Evolutionary conservation across 179 eudicot species (phyloP), one percentile per base, ranked within the genome.

Genomic region (Beta lomatogona): DNA sequence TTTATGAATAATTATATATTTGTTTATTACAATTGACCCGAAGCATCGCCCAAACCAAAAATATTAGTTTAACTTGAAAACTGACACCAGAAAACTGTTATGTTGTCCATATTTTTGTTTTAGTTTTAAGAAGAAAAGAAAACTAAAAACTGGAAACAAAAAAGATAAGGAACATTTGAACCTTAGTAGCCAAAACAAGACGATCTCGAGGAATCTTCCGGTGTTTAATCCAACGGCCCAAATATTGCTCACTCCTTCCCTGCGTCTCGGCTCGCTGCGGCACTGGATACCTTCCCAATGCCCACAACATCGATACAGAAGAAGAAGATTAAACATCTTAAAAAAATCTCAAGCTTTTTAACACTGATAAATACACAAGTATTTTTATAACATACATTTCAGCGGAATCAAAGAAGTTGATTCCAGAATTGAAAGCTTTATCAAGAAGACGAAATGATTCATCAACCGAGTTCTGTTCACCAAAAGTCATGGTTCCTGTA

Each of bases 331-430:
- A 9, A 36, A 36, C 41, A 36, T 36, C 41, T 36, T 3, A 44
- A 18, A 18, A 66, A 65, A 22, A 6, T 15, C 9, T 16, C 54
- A 44, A 80, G 28, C 12, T 28, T 5, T 9, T 25, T 15, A 1
- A 60, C 9, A 54, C 11, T 31, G 28, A 45, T 44, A 70, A 73
- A 25, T 2, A 7, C 19, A 19, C 1, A 28, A 63, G 6, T 8
- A 18, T 14, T 5, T 55, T 9, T 31, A 16, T 1, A 44, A 50
- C 50, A 14, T 89, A 95, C 98, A 95, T 95, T 90, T 95, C 98
- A 8, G 98, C 98, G 10, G 98, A 93, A 71, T 95, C 98, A 80
- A 93, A 95, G 95, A 95, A 91, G 79, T 95, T 95, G 84, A 93
- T 92, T 65, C 98, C 98, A 9, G 94, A 86, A 80, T 86, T 50